Percentiles rank a stretch among this genome's conserved stretches.
These are phyloP conservation scores for Neurospora pannonica DNA, from an alignment of 495 filamentous ascomycete genomes.

Conservation along the genomic window DNA sequence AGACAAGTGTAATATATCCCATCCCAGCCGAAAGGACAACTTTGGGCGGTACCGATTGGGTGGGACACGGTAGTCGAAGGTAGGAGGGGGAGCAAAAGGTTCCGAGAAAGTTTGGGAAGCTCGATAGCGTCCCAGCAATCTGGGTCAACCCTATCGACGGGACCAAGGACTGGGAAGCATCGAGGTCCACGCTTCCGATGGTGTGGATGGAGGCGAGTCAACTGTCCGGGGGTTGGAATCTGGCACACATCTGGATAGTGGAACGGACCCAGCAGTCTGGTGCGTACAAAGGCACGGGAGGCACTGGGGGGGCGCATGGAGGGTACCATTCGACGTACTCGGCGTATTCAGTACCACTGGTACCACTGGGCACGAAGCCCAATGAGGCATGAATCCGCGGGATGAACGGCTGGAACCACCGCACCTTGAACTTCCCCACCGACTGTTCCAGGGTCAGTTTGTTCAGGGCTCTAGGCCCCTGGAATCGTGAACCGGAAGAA, in stretches of 20 bases:
- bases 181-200: not conserved
- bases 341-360: not conserved
- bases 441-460: not conserved
- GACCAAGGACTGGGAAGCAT: not conserved
- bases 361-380: not conserved
- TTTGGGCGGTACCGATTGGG: not conserved
- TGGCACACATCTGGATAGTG: not conserved
- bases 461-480: not conserved
- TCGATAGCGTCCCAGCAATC: slow-evolving; percentile 11
- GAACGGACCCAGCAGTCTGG: not conserved
- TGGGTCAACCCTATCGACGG: slow-evolving; percentile 6
- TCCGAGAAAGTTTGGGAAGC: not conserved
- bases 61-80: not conserved
- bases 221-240: not conserved
- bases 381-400: not conserved
- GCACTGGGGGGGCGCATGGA: not conserved
- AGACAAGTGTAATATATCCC: not conserved
- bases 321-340: not conserved
- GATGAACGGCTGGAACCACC: not conserved
- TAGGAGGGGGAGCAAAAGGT: not conserved
- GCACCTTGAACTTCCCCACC: not conserved
- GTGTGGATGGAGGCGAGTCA: not conserved
- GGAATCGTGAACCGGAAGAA: not conserved
- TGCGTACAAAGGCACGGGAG: not conserved
- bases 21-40: not conserved